Percentiles rank a stretch among this genome's conserved stretches.
Evolutionary conservation across 805 yeast species (phyloP).

Genomic region (Lipomyces mesembrius): DNA sequence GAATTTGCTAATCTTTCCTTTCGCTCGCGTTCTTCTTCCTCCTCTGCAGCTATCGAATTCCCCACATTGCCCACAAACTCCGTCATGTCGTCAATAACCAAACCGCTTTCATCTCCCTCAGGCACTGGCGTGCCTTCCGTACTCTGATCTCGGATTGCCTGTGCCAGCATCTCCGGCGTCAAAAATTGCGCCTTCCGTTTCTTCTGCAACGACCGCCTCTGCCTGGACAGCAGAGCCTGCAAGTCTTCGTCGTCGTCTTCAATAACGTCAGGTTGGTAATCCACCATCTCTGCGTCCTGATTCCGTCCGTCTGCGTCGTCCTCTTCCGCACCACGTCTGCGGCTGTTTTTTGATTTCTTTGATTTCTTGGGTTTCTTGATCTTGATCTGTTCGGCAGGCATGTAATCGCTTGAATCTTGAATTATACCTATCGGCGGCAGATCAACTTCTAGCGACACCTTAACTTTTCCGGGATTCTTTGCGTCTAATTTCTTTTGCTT

Average conservation of each 20-base stretch:
- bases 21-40: conserved; percentile 24
- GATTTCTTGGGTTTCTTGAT: conserved; percentile 54
- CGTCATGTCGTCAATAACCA: conserved; percentile 52
- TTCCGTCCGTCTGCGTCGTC: conserved; percentile 42
- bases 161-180: conserved; percentile 42
- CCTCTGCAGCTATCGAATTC: conserved; percentile 12
- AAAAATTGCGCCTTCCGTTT: conserved; percentile 28
- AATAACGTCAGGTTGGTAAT: conserved; percentile 40
- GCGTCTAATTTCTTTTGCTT: conserved; percentile 23
- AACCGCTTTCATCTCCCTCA: conserved; percentile 38
- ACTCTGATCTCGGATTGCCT: conserved; percentile 42
- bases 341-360: conserved; percentile 49
- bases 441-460: conserved; percentile 41
- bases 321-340: conserved; percentile 39
- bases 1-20: conserved; percentile 12
- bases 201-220: conserved; percentile 45
- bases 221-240: conserved; percentile 43
- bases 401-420: conserved; percentile 43
- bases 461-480: conserved; percentile 21
- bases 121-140: conserved; percentile 35
- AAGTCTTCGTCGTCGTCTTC: conserved; percentile 48
- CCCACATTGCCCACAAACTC: conserved; percentile 44
- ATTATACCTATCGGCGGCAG: conserved; percentile 31
- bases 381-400: conserved; percentile 43
- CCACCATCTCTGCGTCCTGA: conserved; percentile 47